phyloP scores from a whole-genome alignment of 176 grass and related monocot genomes.

The Avena eriantha region DNA sequence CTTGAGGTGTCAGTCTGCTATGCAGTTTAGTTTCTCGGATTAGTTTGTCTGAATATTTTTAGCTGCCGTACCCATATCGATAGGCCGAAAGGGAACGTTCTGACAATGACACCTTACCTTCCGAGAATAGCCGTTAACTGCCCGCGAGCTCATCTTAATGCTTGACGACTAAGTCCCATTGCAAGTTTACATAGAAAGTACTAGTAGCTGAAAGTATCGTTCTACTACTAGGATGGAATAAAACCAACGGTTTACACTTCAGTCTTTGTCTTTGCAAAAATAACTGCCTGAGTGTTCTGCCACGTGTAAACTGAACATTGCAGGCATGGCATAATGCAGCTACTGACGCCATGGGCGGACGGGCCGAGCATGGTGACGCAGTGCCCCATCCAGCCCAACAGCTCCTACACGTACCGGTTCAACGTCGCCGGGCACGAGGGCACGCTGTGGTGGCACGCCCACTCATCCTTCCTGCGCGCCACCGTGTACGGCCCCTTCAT shows the following conservation, averaged over 20 bases:
- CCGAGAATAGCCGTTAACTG: constrained; percentile 24
- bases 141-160: not conserved
- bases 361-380: constrained; percentile 64
- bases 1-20: constrained; percentile 22
- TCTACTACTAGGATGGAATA: too few relatives aligned
- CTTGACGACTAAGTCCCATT: not conserved
- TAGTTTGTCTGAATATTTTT: constrained; percentile 32
- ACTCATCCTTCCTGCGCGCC: constrained; percentile 61
- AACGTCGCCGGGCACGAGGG: constrained; percentile 66
- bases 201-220: constrained; percentile 17
- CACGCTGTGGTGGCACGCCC: constrained; percentile 92
- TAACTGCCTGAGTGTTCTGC: not conserved
- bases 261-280: constrained; percentile 17
- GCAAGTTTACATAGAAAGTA: too few relatives aligned
- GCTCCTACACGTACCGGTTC: constrained; percentile 68
- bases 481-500: constrained; percentile 78
- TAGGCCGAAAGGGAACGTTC: constrained; percentile 35
- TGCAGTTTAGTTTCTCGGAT: constrained; percentile 5
- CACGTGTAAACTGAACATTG: not conserved
- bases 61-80: not conserved
- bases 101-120: constrained; percentile 53
- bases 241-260: not conserved
- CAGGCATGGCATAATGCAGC: constrained; percentile 66
- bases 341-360: constrained; percentile 63
- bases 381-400: constrained; percentile 60